Evolutionary conservation across 2,329 filamentous ascomycete genomes (phyloP).

Genomic region (Fusarium avenaceum): DNA sequence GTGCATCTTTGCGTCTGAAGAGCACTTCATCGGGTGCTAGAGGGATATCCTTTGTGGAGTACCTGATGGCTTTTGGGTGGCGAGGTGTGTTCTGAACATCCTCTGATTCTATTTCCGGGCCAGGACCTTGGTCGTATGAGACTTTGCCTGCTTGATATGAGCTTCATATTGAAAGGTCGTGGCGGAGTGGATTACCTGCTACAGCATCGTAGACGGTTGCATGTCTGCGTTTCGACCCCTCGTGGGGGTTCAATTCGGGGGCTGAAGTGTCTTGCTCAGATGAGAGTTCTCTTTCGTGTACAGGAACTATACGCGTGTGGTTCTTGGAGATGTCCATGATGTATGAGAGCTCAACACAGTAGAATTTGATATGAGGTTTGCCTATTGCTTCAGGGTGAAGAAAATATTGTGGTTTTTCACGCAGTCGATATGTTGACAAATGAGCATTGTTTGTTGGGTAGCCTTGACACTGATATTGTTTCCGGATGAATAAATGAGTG

Average conservation of each 20-base stretch:
- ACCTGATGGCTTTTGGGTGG: conserved; percentile 40
- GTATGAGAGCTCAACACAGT: not conserved
- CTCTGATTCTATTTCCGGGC: conserved; percentile 46
- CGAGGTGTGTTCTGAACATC: conserved; percentile 27
- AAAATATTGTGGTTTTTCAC: conserved; percentile 14
- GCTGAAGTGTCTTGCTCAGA: conserved; percentile 18
- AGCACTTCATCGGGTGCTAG: conserved; percentile 79
- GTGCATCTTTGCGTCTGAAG: conserved; percentile 74
- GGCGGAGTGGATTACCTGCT: conserved; percentile 64
- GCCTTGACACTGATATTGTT: not conserved
- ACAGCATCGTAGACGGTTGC: conserved; percentile 80
- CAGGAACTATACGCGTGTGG: conserved; percentile 10
- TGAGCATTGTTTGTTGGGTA: conserved; percentile 31
- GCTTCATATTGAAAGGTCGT: conserved; percentile 29
- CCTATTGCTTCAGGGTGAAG: conserved; percentile 23
- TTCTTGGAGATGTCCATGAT: conserved; percentile 32
- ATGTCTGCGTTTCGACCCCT: conserved; percentile 49
- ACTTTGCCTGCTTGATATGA: conserved; percentile 52
- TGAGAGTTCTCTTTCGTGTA: conserved; percentile 27
- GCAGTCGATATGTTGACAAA: conserved; percentile 9
- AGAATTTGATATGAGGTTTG: not conserved
- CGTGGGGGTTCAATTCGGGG: conserved; percentile 20
- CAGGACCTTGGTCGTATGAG: conserved; percentile 42
- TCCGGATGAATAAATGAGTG: not conserved
- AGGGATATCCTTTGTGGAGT: conserved; percentile 48